Percentiles rank a stretch among this genome's conserved stretches.
phyloP scores from a whole-genome alignment of 2,329 filamentous ascomycete species.

The Neoscytalidium dimidiatum region DNA sequence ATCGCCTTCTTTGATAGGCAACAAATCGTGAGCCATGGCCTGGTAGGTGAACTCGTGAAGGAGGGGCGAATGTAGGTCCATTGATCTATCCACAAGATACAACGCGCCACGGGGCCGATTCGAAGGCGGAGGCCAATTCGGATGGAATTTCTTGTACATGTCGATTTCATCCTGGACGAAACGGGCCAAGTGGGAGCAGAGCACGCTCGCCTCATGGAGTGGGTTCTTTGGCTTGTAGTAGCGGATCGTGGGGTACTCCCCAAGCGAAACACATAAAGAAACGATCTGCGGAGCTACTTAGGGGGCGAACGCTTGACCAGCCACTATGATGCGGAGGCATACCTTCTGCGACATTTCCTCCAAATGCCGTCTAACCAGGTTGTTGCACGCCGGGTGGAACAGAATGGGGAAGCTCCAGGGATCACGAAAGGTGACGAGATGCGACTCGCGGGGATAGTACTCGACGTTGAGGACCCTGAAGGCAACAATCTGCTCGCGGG shows the following conservation, averaged over 20 bases:
- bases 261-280: conserved; percentile 85
- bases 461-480: conserved; percentile 84
- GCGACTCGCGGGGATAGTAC: conserved; percentile 87
- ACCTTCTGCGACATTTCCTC: conserved; percentile 87
- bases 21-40: conserved; percentile 92
- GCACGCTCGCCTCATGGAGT: conserved; percentile 81
- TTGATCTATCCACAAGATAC: conserved; percentile 85
- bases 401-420: conserved; percentile 94
- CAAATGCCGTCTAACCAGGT: conserved; percentile 79
- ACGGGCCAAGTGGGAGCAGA: conserved; percentile 83
- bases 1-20: conserved; percentile 85
- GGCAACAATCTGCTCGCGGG: conserved; percentile 73
- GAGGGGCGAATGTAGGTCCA: conserved; percentile 86
- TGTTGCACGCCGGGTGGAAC: conserved; percentile 88
- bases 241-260: conserved; percentile 89
- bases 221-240: conserved; percentile 80
- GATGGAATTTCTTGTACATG: conserved; percentile 80
- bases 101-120: conserved; percentile 79
- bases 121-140: conserved; percentile 79
- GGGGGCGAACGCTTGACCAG: neutral
- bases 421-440: conserved; percentile 87
- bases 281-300: conserved; percentile 62
- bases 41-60: conserved; percentile 98
- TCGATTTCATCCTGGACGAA: conserved; percentile 93
- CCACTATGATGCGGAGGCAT: conserved; percentile 19